Conservation (phyloP, 2,329 filamentous ascomycete species). For the Colletotrichum sp. region DNA sequence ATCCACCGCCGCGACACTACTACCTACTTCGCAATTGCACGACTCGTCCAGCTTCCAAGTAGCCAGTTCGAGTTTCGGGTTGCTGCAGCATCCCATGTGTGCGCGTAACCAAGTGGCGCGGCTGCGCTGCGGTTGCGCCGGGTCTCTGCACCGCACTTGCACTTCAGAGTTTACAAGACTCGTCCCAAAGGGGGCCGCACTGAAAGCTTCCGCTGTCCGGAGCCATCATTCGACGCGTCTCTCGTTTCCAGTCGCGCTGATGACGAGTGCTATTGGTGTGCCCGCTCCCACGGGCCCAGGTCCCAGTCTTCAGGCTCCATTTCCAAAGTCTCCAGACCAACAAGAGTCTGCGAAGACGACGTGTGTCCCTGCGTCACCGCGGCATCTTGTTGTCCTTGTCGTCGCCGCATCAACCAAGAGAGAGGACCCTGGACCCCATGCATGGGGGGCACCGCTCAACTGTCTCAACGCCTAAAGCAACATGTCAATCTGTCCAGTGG, state of each 20-base stretch:
- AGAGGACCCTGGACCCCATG: background rate
- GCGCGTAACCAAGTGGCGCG: background rate
- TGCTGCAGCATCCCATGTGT: background rate
- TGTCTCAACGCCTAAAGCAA: slow-evolving; percentile 16
- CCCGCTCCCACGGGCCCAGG: background rate
- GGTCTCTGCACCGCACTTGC: background rate
- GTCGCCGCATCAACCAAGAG: slow-evolving; percentile 17
- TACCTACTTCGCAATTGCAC: background rate
- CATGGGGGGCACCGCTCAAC: slow-evolving; percentile 4
- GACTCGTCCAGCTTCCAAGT: background rate
- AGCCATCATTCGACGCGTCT: background rate
- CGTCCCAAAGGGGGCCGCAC: background rate
- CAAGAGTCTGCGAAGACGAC: background rate
- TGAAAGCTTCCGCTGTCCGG: background rate
- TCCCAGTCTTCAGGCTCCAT: background rate
- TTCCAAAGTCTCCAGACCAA: background rate
- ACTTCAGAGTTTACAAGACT: background rate
- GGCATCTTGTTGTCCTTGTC: slow-evolving; percentile 3
- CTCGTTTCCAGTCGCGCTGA: slow-evolving; percentile 1
- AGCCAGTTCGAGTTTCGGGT: background rate
- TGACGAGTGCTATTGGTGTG: background rate
- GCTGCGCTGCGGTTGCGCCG: background rate
- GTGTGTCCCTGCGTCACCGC: slow-evolving; percentile 2
- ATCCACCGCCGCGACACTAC: background rate
- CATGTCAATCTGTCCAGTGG: slow-evolving; percentile 9